Conservation (phyloP, 352 stramenopile genomes). For the Blastocystis sp. region DNA sequence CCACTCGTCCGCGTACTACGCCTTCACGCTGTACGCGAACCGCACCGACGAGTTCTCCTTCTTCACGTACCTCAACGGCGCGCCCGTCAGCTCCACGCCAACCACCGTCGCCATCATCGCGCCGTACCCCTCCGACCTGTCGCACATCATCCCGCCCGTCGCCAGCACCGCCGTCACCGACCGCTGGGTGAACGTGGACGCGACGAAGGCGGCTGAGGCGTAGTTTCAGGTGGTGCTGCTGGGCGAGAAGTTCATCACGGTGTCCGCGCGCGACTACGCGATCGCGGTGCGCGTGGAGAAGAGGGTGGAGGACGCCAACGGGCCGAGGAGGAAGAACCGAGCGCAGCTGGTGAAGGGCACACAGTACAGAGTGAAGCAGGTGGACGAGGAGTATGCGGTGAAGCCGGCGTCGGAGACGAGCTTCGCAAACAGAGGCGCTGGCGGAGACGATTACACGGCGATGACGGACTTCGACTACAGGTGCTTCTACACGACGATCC, state of each 20-base stretch:
- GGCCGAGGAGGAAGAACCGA: no score
- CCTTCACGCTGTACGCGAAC: conserved; percentile 28
- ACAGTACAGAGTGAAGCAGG: no score
- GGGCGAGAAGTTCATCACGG: neutral
- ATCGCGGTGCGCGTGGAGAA: conserved; percentile 18
- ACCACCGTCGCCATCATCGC: neutral
- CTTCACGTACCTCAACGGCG: conserved; percentile 17
- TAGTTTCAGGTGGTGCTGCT: conserved; percentile 37
- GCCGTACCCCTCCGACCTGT: neutral
- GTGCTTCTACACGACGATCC: neutral
- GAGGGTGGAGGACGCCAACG: no score
- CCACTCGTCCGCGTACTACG: neutral
- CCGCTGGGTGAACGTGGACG: neutral
- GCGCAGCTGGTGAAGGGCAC: no score
- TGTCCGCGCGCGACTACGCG: conserved; percentile 9
- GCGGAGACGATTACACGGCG: neutral
- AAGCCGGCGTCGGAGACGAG: no score
- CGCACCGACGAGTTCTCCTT: conserved; percentile 22
- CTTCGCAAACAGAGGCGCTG: neutral
- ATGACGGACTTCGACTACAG: neutral
- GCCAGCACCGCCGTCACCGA: neutral
- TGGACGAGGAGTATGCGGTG: no score
- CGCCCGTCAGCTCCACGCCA: neutral
- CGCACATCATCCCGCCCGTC: neutral
- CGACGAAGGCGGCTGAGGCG: neutral